phyloP scores from a whole-genome alignment of 1,284 basidiomycete genomes.

The Ceratobasidium sp. region DNA sequence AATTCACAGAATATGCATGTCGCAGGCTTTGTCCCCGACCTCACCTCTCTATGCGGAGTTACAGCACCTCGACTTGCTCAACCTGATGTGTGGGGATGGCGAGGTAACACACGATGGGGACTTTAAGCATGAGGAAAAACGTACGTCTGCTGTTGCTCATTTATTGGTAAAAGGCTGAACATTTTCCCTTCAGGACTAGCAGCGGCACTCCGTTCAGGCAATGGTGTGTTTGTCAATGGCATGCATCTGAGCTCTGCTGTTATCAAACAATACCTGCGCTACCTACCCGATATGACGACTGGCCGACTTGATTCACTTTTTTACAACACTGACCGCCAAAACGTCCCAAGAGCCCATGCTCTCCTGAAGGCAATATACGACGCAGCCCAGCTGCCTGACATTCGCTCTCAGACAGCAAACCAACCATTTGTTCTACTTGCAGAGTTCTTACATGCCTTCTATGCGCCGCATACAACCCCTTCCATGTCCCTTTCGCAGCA shows the following conservation, averaged over 20 bases:
- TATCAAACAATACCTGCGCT: not conserved
- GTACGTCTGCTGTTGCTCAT: not conserved
- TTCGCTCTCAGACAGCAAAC: conserved; percentile 34
- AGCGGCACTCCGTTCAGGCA: not conserved
- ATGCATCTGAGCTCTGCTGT: not conserved
- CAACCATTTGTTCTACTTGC: conserved; percentile 4
- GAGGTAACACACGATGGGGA: conserved; percentile 12
- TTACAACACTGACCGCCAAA: not conserved
- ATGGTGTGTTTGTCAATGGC: not conserved
- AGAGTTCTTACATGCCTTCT: not conserved
- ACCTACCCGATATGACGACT: not conserved
- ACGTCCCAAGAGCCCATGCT: conserved; percentile 3
- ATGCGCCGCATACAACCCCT: not conserved
- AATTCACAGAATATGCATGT: not conserved
- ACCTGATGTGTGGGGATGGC: not conserved
- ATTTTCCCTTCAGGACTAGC: not conserved
- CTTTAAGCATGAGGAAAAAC: conserved; percentile 18
- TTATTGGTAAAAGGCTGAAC: too few relatives aligned
- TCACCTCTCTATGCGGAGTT: not conserved
- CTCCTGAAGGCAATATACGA: not conserved
- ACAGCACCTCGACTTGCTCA: not conserved
- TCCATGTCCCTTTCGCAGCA: not conserved
- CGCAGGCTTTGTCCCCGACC: not conserved
- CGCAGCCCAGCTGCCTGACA: not conserved
- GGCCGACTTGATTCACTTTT: not conserved